These are phyloP conservation scores for Colletotrichum brevisporum DNA, from an alignment of 2,329 filamentous ascomycete species.

Conservation along the genomic window DNA sequence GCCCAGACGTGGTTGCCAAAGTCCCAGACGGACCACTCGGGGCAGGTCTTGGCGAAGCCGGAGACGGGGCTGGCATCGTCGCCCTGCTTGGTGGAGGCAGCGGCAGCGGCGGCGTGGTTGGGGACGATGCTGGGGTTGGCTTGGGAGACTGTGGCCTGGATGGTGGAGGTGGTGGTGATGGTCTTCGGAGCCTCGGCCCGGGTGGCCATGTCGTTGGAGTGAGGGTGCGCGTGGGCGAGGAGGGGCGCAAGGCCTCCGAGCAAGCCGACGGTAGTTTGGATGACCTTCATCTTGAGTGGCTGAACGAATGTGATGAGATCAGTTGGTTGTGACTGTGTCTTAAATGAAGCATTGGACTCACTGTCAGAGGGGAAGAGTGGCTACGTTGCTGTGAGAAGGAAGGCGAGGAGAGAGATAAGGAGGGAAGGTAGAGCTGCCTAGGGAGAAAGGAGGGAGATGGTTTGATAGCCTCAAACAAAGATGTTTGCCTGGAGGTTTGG, in stretches of 20 bases:
- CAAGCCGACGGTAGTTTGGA: neutral
- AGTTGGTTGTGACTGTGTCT: neutral
- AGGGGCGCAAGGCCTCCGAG: neutral
- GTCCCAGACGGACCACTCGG: slow-evolving; percentile 24
- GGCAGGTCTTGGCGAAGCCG: slow-evolving; percentile 22
- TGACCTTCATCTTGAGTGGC: neutral
- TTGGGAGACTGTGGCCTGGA: neutral
- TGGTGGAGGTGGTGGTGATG: neutral
- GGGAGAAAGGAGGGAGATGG: too few relatives aligned
- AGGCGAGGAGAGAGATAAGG: too few relatives aligned
- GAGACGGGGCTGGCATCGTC: neutral
- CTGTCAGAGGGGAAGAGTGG: neutral
- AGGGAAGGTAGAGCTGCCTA: too few relatives aligned
- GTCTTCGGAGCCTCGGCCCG: neutral
- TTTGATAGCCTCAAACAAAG: too few relatives aligned
- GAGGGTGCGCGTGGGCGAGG: neutral
- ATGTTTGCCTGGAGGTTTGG: too few relatives aligned
- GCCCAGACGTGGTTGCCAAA: slow-evolving; percentile 17
- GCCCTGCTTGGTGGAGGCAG: neutral
- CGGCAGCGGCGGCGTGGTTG: neutral
- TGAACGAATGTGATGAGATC: neutral
- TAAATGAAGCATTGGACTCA: neutral
- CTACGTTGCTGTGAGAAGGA: neutral
- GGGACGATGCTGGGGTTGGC: slow-evolving; percentile 4
- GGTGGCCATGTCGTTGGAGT: neutral